phyloP scores from a whole-genome alignment of 2,329 filamentous ascomycete species.

The Apiospora saccharicola region DNA sequence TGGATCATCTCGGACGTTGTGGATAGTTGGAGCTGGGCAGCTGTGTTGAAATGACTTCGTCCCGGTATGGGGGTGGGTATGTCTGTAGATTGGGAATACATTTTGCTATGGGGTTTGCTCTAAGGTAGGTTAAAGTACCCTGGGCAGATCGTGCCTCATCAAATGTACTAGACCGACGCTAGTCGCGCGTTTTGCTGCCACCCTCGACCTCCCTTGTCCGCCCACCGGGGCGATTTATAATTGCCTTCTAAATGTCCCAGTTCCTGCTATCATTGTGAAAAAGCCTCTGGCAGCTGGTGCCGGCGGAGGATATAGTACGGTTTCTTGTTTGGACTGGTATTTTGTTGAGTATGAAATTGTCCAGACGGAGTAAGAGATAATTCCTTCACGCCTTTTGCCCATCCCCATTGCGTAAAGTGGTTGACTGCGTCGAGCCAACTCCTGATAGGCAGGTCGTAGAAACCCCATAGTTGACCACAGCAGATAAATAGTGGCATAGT shows the following conservation, averaged over 20 bases:
- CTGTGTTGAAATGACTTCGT: not conserved
- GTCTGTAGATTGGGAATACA: not conserved
- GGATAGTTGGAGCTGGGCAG: not conserved
- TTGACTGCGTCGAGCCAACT: not conserved
- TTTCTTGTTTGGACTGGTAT: not conserved
- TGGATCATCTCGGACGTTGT: not conserved
- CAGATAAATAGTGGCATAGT: not conserved
- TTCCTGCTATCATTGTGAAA: not conserved
- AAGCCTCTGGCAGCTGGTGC: not conserved
- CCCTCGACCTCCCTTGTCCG: not conserved
- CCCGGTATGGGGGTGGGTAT: not conserved
- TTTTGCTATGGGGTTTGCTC: not conserved
- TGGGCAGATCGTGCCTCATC: not conserved
- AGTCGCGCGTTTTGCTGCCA: slow-evolving; percentile 21
- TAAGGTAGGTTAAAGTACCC: not conserved
- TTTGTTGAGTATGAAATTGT: not conserved
- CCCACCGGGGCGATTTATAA: slow-evolving; percentile 10
- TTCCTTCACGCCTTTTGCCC: not conserved
- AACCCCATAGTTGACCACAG: not conserved
- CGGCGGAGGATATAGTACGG: not conserved
- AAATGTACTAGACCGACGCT: slow-evolving; percentile 13
- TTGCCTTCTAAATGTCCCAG: not conserved
- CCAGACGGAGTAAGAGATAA: not conserved
- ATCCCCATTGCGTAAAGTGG: not conserved
- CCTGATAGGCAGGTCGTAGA: not conserved